Base-by-base conservation (phyloP, 78 protist species). In the Guillardia theta region DNA sequence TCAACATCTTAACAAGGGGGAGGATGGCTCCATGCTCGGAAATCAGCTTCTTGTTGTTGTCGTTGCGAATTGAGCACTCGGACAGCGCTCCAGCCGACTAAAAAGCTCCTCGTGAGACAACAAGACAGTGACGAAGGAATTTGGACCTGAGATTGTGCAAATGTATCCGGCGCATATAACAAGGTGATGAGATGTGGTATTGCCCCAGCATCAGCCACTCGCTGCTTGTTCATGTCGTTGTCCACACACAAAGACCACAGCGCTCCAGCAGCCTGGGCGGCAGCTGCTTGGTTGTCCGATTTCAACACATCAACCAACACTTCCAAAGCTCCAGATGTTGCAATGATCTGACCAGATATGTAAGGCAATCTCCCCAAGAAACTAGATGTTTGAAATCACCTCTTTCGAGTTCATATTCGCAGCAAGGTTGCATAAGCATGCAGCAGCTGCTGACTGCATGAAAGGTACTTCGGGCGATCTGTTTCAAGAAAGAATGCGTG, bases 211-310 rank as follows among this genome's bases (percentile, higher is more conserved):
- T 78, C 90, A 18, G 90, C 90, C 24, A 78, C 90, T 4, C 90
- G 90, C 90, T 78, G 90, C 90, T 78, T 78, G 48, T 78, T 78
- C 45, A n/a, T 43, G 90, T 78, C 90, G 48, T 78, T 78, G 90
- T 78, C 90, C 53, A 78, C 90, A 48, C 90, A 78, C 15, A 78
- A 48, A 4, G 90, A 78, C 90, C 90, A 78, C 33, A 78, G 90
- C 90, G 90, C 90, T 0, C 90, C 90, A 3, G 90, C 90, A 1
- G 90, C 90, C 90, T 78, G 90, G 53, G 90, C 90, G 37, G 90
- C 90, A 22, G 90, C 90, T 30, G 90, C 90, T 50, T 78, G 90
- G 90, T 78, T 78, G 43, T 78, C 90, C 15, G 33, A 12, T 36
- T 30, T 46, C 90, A 78, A 48, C 90, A 78, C 90, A 45, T 78